Conservation (phyloP, 306 rosid species). For the Ochetophila trinervis region DNA sequence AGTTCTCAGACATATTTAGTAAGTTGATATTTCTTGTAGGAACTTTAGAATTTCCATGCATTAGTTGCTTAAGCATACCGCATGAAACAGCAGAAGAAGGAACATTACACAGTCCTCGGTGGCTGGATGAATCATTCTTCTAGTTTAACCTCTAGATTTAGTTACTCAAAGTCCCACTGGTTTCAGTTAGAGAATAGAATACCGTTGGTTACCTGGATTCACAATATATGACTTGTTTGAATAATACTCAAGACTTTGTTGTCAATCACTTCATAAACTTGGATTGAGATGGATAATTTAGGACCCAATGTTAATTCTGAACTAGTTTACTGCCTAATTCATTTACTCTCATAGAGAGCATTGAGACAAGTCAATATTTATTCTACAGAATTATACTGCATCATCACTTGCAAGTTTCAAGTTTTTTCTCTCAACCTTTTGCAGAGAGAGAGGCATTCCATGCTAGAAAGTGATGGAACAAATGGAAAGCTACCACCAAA, state of each 20-base stretch:
- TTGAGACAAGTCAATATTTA: not conserved
- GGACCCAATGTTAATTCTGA: not conserved
- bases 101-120: not conserved
- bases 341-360: not conserved
- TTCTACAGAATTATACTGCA: not conserved
- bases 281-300: not conserved
- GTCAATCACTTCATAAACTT: not conserved
- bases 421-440: constrained; percentile 9
- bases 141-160: not conserved
- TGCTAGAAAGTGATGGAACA: constrained; percentile 62
- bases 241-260: not conserved
- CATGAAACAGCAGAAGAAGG: not conserved
- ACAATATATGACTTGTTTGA: not conserved
- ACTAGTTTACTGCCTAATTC: not conserved
- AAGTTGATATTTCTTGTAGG: too few relatives aligned
- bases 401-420: not conserved
- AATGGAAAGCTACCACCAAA: constrained; percentile 65
- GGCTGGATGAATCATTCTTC: not conserved
- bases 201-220: not conserved
- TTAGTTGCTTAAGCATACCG: constrained; percentile 8
- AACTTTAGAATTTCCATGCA: not conserved
- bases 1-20: not conserved
- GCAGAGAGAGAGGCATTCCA: constrained; percentile 81
- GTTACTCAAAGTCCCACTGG: not conserved
- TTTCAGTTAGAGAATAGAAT: not conserved